These are phyloP conservation scores for Triticum aestivum DNA, from an alignment of 176 grass and related monocot species.

Conservation along the genomic window IWGSC_CS_RefSeq_v2.1 NC_057800.1:549930825-549931324, in stretches of 20 bases:
- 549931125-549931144: neutral
- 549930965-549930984: neutral
- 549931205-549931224: conserved; percentile 67
- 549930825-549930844: too few relatives aligned
- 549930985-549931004: neutral
- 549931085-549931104: neutral
- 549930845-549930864: too few relatives aligned
- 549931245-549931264: conserved; percentile 37
- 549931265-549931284: conserved; percentile 45
- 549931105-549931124: neutral
- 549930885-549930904: neutral
- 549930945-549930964: too few relatives aligned
- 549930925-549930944: neutral
- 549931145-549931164: neutral
- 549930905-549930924: neutral
- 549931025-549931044: neutral
- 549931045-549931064: neutral
- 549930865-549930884: neutral
- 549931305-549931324: conserved; percentile 79
- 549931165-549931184: neutral
- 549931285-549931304: conserved; percentile 87
- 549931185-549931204: neutral
- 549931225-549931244: conserved; percentile 60
- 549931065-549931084: neutral
- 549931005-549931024: neutral